These are phyloP conservation scores for Debaryomyces fabryi DNA, from an alignment of 1,139 yeast genomes.

Conservation along the genomic window DNA sequence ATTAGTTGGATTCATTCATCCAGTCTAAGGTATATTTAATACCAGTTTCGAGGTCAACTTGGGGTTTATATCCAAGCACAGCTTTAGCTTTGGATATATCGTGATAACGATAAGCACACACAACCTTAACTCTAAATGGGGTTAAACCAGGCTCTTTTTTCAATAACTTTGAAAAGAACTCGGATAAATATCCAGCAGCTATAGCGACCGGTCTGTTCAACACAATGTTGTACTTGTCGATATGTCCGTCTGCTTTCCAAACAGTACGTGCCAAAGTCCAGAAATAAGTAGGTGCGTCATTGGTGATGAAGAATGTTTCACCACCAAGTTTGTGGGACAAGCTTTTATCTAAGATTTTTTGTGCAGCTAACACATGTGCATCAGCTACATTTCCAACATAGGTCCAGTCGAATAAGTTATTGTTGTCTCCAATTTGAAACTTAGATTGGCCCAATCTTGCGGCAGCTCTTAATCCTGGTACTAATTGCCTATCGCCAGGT, in stretches of 20 bases:
- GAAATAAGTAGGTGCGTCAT: constrained; percentile 92
- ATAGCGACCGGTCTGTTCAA: constrained; percentile 75
- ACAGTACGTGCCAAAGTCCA: constrained; percentile 97
- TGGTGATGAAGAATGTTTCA: constrained; percentile 86
- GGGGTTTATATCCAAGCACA: constrained; percentile 77
- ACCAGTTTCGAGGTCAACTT: constrained; percentile 80
- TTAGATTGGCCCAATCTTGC: constrained; percentile 85
- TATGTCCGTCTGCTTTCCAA: constrained; percentile 94
- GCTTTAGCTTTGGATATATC: constrained; percentile 85
- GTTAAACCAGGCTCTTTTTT: constrained; percentile 95
- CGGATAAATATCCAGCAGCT: constrained; percentile 76
- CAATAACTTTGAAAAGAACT: constrained; percentile 64
- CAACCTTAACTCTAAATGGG: constrained; percentile 90
- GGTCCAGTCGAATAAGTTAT: constrained; percentile 93
- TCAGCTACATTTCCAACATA: constrained; percentile 99
- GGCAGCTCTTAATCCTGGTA: constrained; percentile 87
- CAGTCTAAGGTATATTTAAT: constrained; percentile 79
- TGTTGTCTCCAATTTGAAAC: constrained; percentile 92
- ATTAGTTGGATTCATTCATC: constrained; percentile 68
- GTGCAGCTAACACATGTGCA: constrained; percentile 91
- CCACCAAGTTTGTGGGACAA: constrained; percentile 62
- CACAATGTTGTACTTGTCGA: constrained; percentile 69
- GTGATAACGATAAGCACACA: constrained; percentile 95
- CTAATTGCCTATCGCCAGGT: constrained; percentile 96
- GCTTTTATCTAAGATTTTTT: constrained; percentile 57